Conservation (phyloP, 352 stramenopile genomes). For the Globisporangium uncinulatum region DNA sequence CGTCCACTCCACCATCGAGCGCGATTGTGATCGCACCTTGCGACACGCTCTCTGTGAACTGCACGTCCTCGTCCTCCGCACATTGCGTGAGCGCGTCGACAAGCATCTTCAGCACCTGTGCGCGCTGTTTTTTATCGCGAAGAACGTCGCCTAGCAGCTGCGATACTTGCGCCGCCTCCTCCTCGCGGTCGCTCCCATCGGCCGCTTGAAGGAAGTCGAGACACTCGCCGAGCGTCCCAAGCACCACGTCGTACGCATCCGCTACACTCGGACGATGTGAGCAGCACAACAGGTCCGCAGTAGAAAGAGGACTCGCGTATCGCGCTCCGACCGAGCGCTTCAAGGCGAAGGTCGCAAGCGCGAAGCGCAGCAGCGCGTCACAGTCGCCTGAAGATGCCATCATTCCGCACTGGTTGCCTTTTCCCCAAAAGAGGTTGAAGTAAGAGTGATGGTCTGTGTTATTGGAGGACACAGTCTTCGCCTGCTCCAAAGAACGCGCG, state of each 20-base stretch:
- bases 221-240: constrained; percentile 4
- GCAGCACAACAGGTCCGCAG: not conserved
- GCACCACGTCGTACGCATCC: not conserved
- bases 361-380: constrained; percentile 22
- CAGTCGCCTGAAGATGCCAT: not conserved
- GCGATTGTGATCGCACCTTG: constrained; percentile 3
- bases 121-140: not conserved
- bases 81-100: constrained; percentile 2
- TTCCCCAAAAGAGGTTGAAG: not conserved
- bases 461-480: constrained; percentile 61
- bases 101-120: constrained; percentile 1
- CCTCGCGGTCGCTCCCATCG: not conserved
- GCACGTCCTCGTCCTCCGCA: constrained; percentile 7
- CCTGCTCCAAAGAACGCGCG: constrained; percentile 26
- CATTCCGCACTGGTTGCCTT: not conserved
- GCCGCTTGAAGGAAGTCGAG: constrained; percentile 2
- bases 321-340: not conserved
- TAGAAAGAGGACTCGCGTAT: too few relatives aligned
- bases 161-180: not conserved
- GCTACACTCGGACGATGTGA: not conserved
- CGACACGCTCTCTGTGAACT: constrained; percentile 4
- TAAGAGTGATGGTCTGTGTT: constrained; percentile 2
- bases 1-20: too few relatives aligned
- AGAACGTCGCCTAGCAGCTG: constrained; percentile 1
- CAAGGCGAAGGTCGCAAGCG: constrained; percentile 27